Evolutionary conservation across 2,329 filamentous ascomycete genomes (phyloP), one percentile per base, ranked within the genome.

Genomic region (Akanthomyces dipterigenus): DNA sequence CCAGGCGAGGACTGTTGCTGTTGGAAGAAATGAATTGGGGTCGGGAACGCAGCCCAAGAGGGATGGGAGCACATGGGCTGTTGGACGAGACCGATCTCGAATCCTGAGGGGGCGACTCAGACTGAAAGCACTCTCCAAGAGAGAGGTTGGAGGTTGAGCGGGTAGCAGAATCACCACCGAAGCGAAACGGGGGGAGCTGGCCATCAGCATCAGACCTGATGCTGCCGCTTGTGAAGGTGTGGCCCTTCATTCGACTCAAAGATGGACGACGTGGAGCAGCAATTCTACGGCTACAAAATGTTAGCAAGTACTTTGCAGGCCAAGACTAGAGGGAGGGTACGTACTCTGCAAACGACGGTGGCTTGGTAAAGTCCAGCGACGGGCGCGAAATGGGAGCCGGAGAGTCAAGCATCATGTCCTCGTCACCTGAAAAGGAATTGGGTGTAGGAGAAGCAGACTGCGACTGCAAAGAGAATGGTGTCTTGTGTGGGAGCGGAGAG

Each of bases 401-500:
- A 49, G 84, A 86, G 64, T 85, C 82, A 65, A 85, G 73, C 72
- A 82, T 77, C 73, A 81, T 81, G 31, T 77, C 78, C 62, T 82
- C 76, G 31, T 76, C 71, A 63, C 72, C 74, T 62, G 79, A 76
- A 18, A 77, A 79, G 65, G 68, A 73, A 63, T 83, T 81, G 9
- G 88, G 88, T 1, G 88, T 89, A 1, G 91, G 90, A 34, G 90
- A 93, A 34, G 85, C 82, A 59, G 91, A 75, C 65, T 88, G 86
- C 64, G 90, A 79, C 66, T 88, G 82, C 34, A 80, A 73, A 75
- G 81, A 76, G 70, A 86, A 92, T 14, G 89, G 82, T 34, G 83
- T 79, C 79, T 96, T 97, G 79, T 96, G 91, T 63, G 92, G 93
- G 45, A 98, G 77, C 43, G 95, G 93, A 49, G 93, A 97, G 74